These are phyloP conservation scores for Jasminum sambac DNA, from an alignment of 257 asterid species.

Conservation along the genomic window DNA sequence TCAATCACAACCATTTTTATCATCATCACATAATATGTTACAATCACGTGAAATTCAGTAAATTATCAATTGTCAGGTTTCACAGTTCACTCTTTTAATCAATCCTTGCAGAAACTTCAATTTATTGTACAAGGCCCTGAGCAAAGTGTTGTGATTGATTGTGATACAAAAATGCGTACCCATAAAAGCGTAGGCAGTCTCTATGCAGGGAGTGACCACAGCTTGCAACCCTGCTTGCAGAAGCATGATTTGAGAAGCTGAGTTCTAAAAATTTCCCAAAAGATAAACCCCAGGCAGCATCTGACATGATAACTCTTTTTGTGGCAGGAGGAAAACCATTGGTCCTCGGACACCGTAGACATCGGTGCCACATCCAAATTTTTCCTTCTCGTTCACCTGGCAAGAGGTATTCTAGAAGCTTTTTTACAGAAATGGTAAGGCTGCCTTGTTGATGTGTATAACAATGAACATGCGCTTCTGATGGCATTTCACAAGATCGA, in stretches of 20 bases:
- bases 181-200: constrained; percentile 85
- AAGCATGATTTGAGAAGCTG: constrained; percentile 83
- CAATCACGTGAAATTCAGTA: constrained; percentile 1
- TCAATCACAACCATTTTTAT: neutral
- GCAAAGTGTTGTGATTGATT: constrained; percentile 2
- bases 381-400: constrained; percentile 71
- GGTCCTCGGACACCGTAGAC: constrained; percentile 70
- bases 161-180: constrained; percentile 39
- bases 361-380: constrained; percentile 93
- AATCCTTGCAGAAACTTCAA: constrained; percentile 5
- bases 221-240: constrained; percentile 80
- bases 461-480: constrained; percentile 76
- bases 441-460: constrained; percentile 79
- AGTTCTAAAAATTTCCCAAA: constrained; percentile 80
- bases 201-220: constrained; percentile 87
- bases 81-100: neutral
- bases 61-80: neutral
- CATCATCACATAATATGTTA: neutral
- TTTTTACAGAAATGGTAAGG: constrained; percentile 70
- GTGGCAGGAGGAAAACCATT: constrained; percentile 72
- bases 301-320: constrained; percentile 68
- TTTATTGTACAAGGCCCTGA: neutral
- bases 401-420: constrained; percentile 47
- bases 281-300: constrained; percentile 79
- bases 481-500: constrained; percentile 67